Conservation (phyloP, 495 filamentous ascomycete genomes). For the Chaetomidium leptoderma region DNA sequence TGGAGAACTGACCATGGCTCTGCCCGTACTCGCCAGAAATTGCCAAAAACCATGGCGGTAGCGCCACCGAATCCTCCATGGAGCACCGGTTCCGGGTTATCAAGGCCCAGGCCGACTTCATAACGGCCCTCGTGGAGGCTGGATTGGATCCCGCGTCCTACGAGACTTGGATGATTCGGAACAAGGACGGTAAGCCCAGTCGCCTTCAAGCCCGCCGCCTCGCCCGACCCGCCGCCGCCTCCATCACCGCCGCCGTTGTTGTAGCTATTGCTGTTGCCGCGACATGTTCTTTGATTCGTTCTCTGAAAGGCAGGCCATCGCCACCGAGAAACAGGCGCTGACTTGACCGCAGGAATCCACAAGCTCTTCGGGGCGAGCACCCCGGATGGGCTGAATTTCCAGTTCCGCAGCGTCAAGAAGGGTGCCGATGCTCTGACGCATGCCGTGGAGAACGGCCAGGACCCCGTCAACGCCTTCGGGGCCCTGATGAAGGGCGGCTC, state of each 20-base stretch:
- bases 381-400: conserved; percentile 42
- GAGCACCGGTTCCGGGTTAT: conserved; percentile 46
- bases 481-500: background rate
- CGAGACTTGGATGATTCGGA: background rate
- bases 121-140: conserved; percentile 51
- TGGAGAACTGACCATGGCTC: conserved; percentile 14
- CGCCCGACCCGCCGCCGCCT: background rate
- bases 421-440: conserved; percentile 35
- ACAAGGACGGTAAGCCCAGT: conserved; percentile 15
- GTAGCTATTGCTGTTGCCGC: background rate
- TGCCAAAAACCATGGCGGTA: conserved; percentile 30
- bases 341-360: conserved; percentile 36
- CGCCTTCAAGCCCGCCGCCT: background rate
- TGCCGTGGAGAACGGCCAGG: conserved; percentile 30
- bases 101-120: conserved; percentile 31
- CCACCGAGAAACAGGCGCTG: background rate
- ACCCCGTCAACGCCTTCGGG: conserved; percentile 26
- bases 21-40: conserved; percentile 28
- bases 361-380: conserved; percentile 44
- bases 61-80: conserved; percentile 34
- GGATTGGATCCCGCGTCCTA: conserved; percentile 22
- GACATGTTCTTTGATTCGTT: background rate
- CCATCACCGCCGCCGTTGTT: background rate
- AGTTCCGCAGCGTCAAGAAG: conserved; percentile 44
- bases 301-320: background rate